Percentiles rank a stretch among this genome's conserved stretches.
These are phyloP conservation scores for Trichoderma atrobrunneum DNA, from an alignment of 2,329 filamentous ascomycete species.

Conservation along the genomic window DNA sequence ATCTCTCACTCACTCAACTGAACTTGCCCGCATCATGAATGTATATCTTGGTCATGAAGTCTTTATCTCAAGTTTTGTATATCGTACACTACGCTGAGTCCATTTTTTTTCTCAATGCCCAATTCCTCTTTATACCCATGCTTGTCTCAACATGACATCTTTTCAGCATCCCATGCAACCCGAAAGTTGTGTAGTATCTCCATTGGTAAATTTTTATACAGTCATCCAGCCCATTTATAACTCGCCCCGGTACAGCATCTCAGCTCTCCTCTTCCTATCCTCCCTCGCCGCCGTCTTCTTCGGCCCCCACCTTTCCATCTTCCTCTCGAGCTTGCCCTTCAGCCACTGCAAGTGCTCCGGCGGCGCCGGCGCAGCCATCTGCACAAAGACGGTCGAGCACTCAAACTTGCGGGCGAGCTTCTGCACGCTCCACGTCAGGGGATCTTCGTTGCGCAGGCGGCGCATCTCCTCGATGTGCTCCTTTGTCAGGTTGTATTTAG, in stretches of 20 bases:
- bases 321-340: constrained; percentile 44
- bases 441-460: constrained; percentile 51
- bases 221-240: constrained; percentile 35
- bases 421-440: constrained; percentile 53
- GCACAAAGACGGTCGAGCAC: constrained; percentile 56
- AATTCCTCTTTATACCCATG: not conserved
- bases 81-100: constrained; percentile 12
- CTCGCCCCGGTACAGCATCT: constrained; percentile 51
- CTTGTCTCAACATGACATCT: not conserved
- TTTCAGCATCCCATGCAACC: not conserved
- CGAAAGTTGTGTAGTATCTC: not conserved
- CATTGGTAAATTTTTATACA: not conserved
- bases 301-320: constrained; percentile 57
- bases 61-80: not conserved
- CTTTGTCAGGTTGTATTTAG: constrained; percentile 51
- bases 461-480: constrained; percentile 61
- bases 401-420: constrained; percentile 53
- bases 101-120: no score
- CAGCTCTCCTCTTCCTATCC: constrained; percentile 53
- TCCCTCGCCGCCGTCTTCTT: constrained; percentile 52
- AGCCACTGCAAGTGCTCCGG: constrained; percentile 47
- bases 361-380: constrained; percentile 54
- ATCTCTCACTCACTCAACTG: not conserved
- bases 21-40: not conserved
- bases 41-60: not conserved